Percentiles rank a stretch among this genome's conserved stretches.
Evolutionary conservation across 2,329 filamentous ascomycete species (phyloP).

Genomic region (Emmonsia crescens): DNA sequence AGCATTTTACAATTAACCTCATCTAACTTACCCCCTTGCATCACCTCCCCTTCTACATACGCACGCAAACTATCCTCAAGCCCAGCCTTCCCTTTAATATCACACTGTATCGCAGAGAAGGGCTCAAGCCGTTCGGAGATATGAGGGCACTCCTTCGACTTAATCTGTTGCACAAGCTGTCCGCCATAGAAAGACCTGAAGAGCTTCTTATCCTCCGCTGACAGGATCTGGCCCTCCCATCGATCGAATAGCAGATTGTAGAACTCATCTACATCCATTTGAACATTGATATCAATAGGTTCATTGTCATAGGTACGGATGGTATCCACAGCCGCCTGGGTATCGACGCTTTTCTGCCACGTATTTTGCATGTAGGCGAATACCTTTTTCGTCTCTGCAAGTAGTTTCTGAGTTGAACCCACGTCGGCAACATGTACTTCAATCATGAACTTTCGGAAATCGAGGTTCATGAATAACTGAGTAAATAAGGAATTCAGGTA

Average conservation of each 20-base stretch:
- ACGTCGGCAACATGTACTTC: slow-evolving; percentile 47
- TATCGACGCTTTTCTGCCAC: slow-evolving; percentile 61
- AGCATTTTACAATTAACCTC: not conserved
- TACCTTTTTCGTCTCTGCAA: slow-evolving; percentile 66
- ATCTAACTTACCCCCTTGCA: slow-evolving; percentile 63
- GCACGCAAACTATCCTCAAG: slow-evolving; percentile 81
- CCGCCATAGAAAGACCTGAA: slow-evolving; percentile 85
- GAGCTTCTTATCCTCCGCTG: slow-evolving; percentile 54
- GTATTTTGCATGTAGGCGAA: slow-evolving; percentile 83
- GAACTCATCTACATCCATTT: slow-evolving; percentile 98
- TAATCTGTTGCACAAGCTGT: slow-evolving; percentile 85
- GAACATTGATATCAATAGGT: slow-evolving; percentile 72
- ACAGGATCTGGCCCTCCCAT: slow-evolving; percentile 70
- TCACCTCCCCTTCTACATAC: slow-evolving; percentile 92
- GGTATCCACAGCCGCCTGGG: slow-evolving; percentile 57
- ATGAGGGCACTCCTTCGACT: slow-evolving; percentile 87
- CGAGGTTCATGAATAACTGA: slow-evolving; percentile 90
- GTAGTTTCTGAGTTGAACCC: slow-evolving; percentile 51
- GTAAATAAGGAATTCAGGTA: slow-evolving; percentile 93
- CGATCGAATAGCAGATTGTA: slow-evolving; percentile 89
- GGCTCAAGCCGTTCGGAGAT: slow-evolving; percentile 83
- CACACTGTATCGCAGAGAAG: slow-evolving; percentile 90
- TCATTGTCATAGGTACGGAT: slow-evolving; percentile 76
- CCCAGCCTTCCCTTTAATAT: slow-evolving; percentile 81
- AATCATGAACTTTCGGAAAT: slow-evolving; percentile 78